A percentile compares a stretch with the other conserved stretches of the same genome.
phyloP scores from a whole-genome alignment of 177 flowering plant genomes.

The Vitis hybrid region DNA sequence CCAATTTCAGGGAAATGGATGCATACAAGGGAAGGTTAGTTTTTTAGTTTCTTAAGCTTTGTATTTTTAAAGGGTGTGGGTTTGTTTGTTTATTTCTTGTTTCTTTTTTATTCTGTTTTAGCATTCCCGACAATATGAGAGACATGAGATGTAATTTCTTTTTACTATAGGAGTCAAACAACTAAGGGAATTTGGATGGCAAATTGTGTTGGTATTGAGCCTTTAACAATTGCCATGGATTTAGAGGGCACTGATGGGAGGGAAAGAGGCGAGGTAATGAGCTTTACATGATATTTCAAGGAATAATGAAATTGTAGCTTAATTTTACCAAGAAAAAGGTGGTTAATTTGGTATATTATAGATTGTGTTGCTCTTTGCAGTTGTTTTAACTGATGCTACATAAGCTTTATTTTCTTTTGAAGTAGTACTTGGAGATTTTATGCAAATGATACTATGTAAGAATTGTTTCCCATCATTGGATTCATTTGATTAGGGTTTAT shows the following conservation, averaged over 20 bases:
- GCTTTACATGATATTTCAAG: not conserved
- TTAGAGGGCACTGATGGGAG: conserved; percentile 74
- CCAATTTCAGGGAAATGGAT: conserved; percentile 68
- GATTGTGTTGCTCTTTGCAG: too few species aligned
- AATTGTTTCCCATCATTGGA: too few species aligned
- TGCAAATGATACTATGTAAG: too few species aligned
- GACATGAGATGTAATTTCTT: not conserved
- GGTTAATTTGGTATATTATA: too few species aligned
- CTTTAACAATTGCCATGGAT: conserved; percentile 51
- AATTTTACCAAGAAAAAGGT: too few species aligned
- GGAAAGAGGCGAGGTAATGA: conserved; percentile 69
- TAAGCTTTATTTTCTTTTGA: too few species aligned
- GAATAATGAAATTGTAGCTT: too few species aligned
- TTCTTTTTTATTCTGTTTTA: not conserved
- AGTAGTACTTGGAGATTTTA: too few species aligned
- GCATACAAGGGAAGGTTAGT: conserved; percentile 22
- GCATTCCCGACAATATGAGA: not conserved
- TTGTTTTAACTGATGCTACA: too few species aligned
- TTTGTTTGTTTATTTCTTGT: not conserved
- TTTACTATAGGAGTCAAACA: conserved; percentile 35
- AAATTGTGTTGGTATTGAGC: conserved; percentile 47
- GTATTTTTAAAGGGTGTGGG: too few species aligned
- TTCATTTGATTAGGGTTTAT: too few species aligned
- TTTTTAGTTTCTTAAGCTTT: not conserved
- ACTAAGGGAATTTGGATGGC: conserved; percentile 68